Evolutionary conservation across 2,329 filamentous ascomycete species (phyloP).

Genomic region (Ascomycota sp.): DNA sequence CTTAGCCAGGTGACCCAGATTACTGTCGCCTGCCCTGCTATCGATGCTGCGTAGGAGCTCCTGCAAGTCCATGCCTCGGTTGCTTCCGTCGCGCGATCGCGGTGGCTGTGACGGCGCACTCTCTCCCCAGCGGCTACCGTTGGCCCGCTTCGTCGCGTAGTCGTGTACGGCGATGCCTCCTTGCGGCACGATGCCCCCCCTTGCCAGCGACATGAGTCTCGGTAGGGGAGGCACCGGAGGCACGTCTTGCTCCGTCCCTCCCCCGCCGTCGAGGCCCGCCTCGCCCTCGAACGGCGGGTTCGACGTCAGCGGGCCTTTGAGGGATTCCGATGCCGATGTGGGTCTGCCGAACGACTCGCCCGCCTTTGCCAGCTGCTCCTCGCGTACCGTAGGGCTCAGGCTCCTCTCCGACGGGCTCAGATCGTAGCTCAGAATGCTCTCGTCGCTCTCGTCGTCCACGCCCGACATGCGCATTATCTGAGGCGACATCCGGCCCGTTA

Average conservation of each 20-base stretch:
- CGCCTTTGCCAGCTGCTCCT: slow-evolving; percentile 11
- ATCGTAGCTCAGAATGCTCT: slow-evolving; percentile 54
- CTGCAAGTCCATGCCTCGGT: slow-evolving; percentile 23
- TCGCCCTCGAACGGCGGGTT: slow-evolving; percentile 16
- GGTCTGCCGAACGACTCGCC: slow-evolving; percentile 9
- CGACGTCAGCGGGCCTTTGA: slow-evolving; percentile 21
- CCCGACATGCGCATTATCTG: slow-evolving; percentile 16
- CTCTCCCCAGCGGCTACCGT: slow-evolving; percentile 22
- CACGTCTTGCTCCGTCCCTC: slow-evolving; percentile 17
- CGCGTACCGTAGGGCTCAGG: slow-evolving; percentile 24
- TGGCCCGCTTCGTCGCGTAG: slow-evolving; percentile 15
- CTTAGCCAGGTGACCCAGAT: slow-evolving; percentile 22
- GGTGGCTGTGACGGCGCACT: slow-evolving; percentile 15
- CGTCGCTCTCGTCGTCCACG: slow-evolving; percentile 33
- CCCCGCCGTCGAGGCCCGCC: slow-evolving; percentile 9
- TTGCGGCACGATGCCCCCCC: slow-evolving; percentile 9
- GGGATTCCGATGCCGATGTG: slow-evolving; percentile 13
- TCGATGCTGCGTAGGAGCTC: slow-evolving; percentile 30
- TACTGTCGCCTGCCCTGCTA: slow-evolving; percentile 23
- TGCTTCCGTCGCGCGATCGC: slow-evolving; percentile 11
- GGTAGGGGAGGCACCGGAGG: slow-evolving; percentile 38
- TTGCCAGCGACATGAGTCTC: slow-evolving; percentile 11
- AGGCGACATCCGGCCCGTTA: slow-evolving; percentile 27
- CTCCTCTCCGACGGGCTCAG: slow-evolving; percentile 46
- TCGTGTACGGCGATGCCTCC: slow-evolving; percentile 15